These are phyloP conservation scores for Hypoxylon cercidicola DNA, from an alignment of 495 filamentous ascomycete genomes.

Conservation along the genomic window DNA sequence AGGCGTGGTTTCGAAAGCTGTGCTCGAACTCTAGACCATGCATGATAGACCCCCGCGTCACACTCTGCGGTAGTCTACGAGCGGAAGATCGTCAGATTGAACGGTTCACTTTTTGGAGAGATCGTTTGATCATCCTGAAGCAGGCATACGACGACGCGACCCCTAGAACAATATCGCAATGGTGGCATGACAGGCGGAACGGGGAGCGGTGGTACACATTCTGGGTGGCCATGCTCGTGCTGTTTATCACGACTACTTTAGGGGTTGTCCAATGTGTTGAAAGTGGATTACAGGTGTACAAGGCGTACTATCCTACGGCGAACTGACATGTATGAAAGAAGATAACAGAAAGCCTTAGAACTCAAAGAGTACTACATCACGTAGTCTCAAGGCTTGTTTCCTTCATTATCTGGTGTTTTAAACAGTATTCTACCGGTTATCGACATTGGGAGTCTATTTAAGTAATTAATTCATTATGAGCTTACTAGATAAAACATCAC, in stretches of 20 bases:
- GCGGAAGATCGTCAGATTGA: conserved; percentile 45
- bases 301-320: conserved; percentile 43
- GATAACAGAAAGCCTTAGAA: too few species aligned
- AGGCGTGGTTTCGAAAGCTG: conserved; percentile 9
- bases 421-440: too few species aligned
- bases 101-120: conserved; percentile 60
- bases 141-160: conserved; percentile 61
- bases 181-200: conserved; percentile 64
- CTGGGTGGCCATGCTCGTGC: conserved; percentile 62
- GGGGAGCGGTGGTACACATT: conserved; percentile 65
- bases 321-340: too few species aligned
- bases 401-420: too few species aligned
- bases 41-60: conserved; percentile 6
- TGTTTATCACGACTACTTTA: conserved; percentile 61
- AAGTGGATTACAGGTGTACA: conserved; percentile 49
- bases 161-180: conserved; percentile 58
- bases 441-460: too few species aligned
- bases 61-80: conserved; percentile 9
- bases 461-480: too few species aligned
- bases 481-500: too few species aligned
- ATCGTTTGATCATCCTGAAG: conserved; percentile 63
- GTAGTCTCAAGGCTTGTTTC: too few species aligned
- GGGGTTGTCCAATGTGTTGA: conserved; percentile 62
- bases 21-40: conserved; percentile 6
- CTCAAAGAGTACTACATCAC: too few species aligned